These are phyloP conservation scores for Neohortaea acidophila DNA, from an alignment of 495 filamentous ascomycete species.

Conservation along the genomic window DNA sequence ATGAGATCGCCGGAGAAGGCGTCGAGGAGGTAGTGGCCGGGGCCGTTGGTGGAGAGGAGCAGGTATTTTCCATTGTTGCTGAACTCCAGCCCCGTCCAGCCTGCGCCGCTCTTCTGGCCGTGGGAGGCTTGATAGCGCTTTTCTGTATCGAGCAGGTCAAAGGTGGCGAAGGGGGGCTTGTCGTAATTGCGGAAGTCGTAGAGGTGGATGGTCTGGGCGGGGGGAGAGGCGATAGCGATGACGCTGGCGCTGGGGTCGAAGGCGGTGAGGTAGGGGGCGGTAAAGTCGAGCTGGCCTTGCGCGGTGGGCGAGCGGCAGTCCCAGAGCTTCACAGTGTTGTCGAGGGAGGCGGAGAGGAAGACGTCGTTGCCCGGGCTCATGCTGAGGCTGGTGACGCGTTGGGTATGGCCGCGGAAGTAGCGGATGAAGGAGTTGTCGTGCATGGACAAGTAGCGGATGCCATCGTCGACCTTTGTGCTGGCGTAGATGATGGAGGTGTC, in stretches of 20 bases:
- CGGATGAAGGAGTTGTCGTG: slow-evolving; percentile 91
- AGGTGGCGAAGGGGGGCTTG: slow-evolving; percentile 71
- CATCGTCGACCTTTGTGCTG: slow-evolving; percentile 86
- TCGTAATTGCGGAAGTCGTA: slow-evolving; percentile 91
- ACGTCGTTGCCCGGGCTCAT: slow-evolving; percentile 62
- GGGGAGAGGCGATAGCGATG: slow-evolving; percentile 77
- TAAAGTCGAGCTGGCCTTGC: slow-evolving; percentile 60
- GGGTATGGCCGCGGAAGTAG: slow-evolving; percentile 83
- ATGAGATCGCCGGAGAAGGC: slow-evolving; percentile 61
- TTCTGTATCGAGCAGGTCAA: slow-evolving; percentile 54
- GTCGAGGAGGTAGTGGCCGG: slow-evolving; percentile 77
- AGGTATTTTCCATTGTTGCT: slow-evolving; percentile 85
- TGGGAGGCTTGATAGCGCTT: slow-evolving; percentile 34
- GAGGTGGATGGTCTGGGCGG: slow-evolving; percentile 59
- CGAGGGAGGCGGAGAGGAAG: slow-evolving; percentile 79
- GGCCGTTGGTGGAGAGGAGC: slow-evolving; percentile 62
- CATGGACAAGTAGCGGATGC: slow-evolving; percentile 76
- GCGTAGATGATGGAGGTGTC: slow-evolving; percentile 81
- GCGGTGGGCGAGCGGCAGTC: slow-evolving; percentile 56
- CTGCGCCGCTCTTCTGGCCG: slow-evolving; percentile 31
- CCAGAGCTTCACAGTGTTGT: slow-evolving; percentile 83
- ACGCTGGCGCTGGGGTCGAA: slow-evolving; percentile 82
- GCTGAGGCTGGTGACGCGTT: slow-evolving; percentile 62
- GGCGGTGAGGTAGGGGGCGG: slow-evolving; percentile 63
- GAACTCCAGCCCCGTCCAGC: slow-evolving; percentile 82